Conservation (phyloP, 805 yeast species). For the Yarrowia sp. region DNA sequence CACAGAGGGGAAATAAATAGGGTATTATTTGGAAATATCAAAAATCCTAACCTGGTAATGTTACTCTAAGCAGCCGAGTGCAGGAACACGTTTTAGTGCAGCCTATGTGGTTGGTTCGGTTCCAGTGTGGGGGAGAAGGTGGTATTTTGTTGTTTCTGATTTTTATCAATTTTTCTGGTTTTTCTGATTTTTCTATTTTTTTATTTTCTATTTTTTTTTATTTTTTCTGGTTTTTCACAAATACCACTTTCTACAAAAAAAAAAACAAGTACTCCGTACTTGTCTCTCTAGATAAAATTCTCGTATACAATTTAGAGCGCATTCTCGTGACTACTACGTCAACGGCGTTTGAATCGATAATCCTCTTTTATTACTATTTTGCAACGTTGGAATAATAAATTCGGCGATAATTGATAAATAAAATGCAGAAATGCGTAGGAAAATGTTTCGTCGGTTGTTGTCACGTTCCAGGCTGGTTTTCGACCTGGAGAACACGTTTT, state of each 20-base stretch:
- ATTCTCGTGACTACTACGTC: no score
- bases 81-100: conserved; percentile 24
- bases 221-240: no score
- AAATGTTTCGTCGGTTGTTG: no score
- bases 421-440: no score
- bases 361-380: not conserved
- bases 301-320: no score
- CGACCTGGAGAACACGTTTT: not conserved
- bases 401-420: not conserved
- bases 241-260: no score
- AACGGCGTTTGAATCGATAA: no score
- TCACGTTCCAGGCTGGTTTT: not conserved
- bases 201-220: no score
- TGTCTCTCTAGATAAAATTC: no score
- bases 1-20: not conserved
- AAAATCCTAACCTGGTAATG: not conserved
- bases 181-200: not conserved
- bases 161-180: not conserved
- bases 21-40: not conserved
- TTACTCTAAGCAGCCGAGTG: conserved; percentile 10
- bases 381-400: not conserved
- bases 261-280: no score
- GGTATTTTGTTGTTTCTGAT: not conserved
- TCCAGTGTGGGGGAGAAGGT: not conserved
- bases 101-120: conserved; percentile 22